These are phyloP conservation scores for Rhodotorula kratochvilovae DNA, from an alignment of 768 basidiomycete genomes.

Conservation along the genomic window DNA sequence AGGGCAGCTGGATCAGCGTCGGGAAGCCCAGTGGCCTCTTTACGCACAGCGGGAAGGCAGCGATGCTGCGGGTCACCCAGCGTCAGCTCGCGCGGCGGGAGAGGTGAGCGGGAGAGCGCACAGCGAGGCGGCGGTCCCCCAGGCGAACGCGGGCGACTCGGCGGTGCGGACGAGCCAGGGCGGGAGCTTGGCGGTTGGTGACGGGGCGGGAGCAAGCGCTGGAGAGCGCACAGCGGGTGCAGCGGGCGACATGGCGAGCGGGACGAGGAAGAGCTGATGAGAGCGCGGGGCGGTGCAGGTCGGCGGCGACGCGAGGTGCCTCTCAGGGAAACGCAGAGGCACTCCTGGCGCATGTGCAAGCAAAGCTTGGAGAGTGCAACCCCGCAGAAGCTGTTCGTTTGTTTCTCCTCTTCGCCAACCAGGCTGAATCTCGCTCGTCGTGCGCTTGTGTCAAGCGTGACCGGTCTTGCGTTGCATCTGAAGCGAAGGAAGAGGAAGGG, in stretches of 20 bases:
- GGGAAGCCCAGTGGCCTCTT: slow-evolving; percentile 63
- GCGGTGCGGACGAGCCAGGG: slow-evolving; percentile 20
- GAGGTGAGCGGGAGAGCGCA: not conserved
- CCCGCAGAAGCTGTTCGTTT: too few relatives aligned
- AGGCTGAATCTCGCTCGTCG: too few relatives aligned
- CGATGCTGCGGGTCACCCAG: not conserved
- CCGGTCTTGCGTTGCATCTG: too few relatives aligned
- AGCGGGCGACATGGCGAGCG: not conserved
- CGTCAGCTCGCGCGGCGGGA: not conserved
- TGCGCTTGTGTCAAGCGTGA: too few relatives aligned
- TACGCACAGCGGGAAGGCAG: slow-evolving; percentile 25
- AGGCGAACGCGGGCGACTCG: slow-evolving; percentile 3
- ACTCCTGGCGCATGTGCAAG: too few relatives aligned
- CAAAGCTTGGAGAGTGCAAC: too few relatives aligned
- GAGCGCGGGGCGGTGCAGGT: not conserved
- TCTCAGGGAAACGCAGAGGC: too few relatives aligned
- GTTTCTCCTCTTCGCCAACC: too few relatives aligned
- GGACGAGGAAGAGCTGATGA: not conserved
- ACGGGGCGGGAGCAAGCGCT: not conserved
- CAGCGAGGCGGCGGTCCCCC: slow-evolving; percentile 30
- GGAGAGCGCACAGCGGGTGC: not conserved
- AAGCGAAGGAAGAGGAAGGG: too few relatives aligned
- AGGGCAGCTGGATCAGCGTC: slow-evolving; percentile 84
- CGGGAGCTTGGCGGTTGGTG: slow-evolving; percentile 9
- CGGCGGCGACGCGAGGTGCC: too few relatives aligned